These are phyloP conservation scores for Chloranthus sessilifolius DNA, from an alignment of 164 flowering plant species.

Conservation along the genomic window DNA sequence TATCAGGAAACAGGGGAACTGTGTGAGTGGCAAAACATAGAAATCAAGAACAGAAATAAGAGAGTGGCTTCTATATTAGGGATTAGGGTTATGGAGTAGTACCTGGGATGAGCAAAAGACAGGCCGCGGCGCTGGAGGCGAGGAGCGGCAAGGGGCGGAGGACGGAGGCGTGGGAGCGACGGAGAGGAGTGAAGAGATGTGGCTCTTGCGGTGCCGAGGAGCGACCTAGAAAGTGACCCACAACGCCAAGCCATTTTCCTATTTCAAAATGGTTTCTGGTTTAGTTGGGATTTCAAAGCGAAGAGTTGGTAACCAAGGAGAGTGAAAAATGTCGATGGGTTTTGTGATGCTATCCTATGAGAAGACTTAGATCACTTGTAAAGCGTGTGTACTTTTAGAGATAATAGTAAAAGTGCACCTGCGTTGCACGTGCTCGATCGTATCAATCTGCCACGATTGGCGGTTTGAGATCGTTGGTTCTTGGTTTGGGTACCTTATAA, in stretches of 20 bases:
- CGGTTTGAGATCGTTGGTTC: too few species aligned
- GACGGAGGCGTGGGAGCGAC: slow-evolving; percentile 49
- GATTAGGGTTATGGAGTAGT: background rate
- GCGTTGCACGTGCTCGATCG: too few species aligned
- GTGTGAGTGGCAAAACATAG: background rate
- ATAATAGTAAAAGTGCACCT: too few species aligned
- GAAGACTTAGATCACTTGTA: too few species aligned
- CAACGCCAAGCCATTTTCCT: slow-evolving; percentile 75
- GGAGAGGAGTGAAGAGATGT: slow-evolving; percentile 47
- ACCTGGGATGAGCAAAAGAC: slow-evolving; percentile 59
- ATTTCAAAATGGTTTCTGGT: too few species aligned
- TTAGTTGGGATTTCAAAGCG: too few species aligned
- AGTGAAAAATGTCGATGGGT: too few species aligned
- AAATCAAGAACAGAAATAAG: background rate
- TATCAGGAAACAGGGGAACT: slow-evolving; percentile 9
- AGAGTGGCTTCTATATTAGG: background rate
- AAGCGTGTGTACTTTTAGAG: too few species aligned
- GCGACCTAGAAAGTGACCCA: slow-evolving; percentile 61
- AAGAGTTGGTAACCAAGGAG: too few species aligned
- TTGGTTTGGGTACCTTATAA: too few species aligned
- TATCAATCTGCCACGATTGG: too few species aligned
- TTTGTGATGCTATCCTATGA: too few species aligned
- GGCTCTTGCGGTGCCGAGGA: slow-evolving; percentile 55
- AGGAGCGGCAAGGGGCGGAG: slow-evolving; percentile 43
- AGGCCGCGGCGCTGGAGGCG: slow-evolving; percentile 47